Evolutionary conservation across 2,329 filamentous ascomycete genomes (phyloP), one percentile per base, ranked within the genome.

Genomic region (Colletotrichum tabaci): DNA sequence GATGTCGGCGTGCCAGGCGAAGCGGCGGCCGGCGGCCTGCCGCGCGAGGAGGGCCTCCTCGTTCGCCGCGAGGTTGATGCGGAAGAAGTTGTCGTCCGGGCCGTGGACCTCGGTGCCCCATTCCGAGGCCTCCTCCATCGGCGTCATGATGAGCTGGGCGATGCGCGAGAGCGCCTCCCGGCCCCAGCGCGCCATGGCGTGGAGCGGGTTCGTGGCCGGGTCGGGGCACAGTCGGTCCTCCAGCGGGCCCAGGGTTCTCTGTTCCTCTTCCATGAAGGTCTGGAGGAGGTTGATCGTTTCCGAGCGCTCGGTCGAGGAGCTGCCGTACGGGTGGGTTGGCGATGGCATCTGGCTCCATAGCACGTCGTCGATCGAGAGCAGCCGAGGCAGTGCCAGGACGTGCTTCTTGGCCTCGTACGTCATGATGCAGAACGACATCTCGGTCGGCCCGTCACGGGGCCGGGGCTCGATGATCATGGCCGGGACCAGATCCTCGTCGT

Each of bases 1-100:
- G 26, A 81, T 79, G 69, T 84, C 83, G 75, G 85, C 81, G 74
- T 86, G 89, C 88, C 88, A 90, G 15, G 86, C 75, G 75, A 89
- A 90, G 2, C 86, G 26, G 1, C 2, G 58, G 2, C 58, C 58
- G 15, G 49, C n/a, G 2, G 26, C 26, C 16, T 30, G 49, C 58
- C 47, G 30, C 0, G 30, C 15, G 0, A 35, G 35, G 2, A 55
- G 49, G 10, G 38, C 18, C 13, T 56, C 40, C 40, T 63, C 66
- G 9, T 23, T 30, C 8, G 26, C 58, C 6, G 78, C 72, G 16
- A 79, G 74, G 0, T 79, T 80, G 0, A 80, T 76, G 18, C 82
- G 81, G 4, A 86, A 81, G 26, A 86, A 75, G 56, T 82, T 75
- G 61, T 83, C 75, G 55, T 86, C 84, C 10, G 85, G 77, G 26